Evolutionary conservation across 1,284 basidiomycete genomes (phyloP).

Genomic region (Veloboletus limbatus): DNA sequence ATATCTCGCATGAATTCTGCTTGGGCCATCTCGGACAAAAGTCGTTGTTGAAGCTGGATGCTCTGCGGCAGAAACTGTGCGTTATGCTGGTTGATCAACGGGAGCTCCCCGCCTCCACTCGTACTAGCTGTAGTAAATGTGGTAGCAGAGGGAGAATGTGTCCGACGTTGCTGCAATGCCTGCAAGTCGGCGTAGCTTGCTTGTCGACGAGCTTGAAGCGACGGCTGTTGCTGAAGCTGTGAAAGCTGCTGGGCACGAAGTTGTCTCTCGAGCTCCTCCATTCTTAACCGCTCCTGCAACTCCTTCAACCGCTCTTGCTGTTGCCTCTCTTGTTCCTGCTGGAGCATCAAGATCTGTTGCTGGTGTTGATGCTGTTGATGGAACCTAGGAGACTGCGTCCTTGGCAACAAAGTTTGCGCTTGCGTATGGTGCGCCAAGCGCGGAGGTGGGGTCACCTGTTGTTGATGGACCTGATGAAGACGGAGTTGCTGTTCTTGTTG

Average conservation of each 20-base stretch:
- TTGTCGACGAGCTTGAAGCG: slow-evolving; percentile 41
- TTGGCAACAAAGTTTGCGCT: slow-evolving; percentile 53
- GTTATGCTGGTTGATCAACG: slow-evolving; percentile 44
- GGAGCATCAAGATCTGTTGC: slow-evolving; percentile 59
- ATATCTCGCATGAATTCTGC: slow-evolving; percentile 62
- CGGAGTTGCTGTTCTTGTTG: slow-evolving; percentile 36
- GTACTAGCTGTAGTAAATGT: slow-evolving; percentile 28
- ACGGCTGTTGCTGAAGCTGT: slow-evolving; percentile 46
- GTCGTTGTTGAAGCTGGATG: slow-evolving; percentile 67
- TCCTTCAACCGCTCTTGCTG: slow-evolving; percentile 45
- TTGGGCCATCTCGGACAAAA: slow-evolving; percentile 70
- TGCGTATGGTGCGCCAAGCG: slow-evolving; percentile 46
- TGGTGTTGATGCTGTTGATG: slow-evolving; percentile 63
- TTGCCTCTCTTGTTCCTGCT: slow-evolving; percentile 58
- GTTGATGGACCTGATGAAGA: slow-evolving; percentile 41
- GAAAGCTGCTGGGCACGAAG: slow-evolving; percentile 48
- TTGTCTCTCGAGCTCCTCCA: slow-evolving; percentile 62
- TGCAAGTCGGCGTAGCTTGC: slow-evolving; percentile 34
- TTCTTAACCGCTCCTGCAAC: slow-evolving; percentile 57
- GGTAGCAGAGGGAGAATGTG: slow-evolving; percentile 49
- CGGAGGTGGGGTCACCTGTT: slow-evolving; percentile 61
- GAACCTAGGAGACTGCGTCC: slow-evolving; percentile 70
- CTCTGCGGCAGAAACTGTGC: slow-evolving; percentile 54
- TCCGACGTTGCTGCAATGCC: slow-evolving; percentile 36
- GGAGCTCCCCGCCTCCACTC: slow-evolving; percentile 24